phyloP scores from a whole-genome alignment of 2,329 filamentous ascomycete genomes.

The Aspergillus neotritici region DNA sequence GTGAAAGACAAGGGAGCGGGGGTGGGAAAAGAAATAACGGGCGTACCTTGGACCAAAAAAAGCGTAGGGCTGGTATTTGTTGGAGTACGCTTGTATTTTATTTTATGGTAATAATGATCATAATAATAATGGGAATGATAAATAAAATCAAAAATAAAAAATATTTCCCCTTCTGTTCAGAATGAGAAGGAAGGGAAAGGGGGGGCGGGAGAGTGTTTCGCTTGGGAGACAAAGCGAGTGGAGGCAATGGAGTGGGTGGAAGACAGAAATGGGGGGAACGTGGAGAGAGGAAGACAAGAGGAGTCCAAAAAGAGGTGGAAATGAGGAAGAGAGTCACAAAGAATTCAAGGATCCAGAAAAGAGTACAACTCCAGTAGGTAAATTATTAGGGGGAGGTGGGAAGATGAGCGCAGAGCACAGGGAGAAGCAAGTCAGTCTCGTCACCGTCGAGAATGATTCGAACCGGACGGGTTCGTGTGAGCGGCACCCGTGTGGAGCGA shows the following conservation, averaged over 20 bases:
- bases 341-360: conserved; percentile 6
- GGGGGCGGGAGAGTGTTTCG: conserved; percentile 2
- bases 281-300: conserved; percentile 17
- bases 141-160: conserved; percentile 1
- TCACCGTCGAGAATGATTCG: background rate
- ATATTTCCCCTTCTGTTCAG: conserved; percentile 4
- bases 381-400: conserved; percentile 13
- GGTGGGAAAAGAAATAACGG: conserved; percentile 13
- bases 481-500: background rate
- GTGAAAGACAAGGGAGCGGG: conserved; percentile 14
- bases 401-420: conserved; percentile 14
- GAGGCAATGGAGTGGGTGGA: conserved; percentile 20
- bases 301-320: conserved; percentile 11
- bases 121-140: conserved; percentile 3
- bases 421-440: conserved; percentile 15
- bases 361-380: conserved; percentile 13
- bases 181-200: conserved; percentile 9
- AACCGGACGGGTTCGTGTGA: background rate
- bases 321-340: conserved; percentile 5
- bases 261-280: conserved; percentile 21
- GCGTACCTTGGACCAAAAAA: conserved; percentile 21
- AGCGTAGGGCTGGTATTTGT: conserved; percentile 16
- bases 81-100: conserved; percentile 17
- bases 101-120: conserved; percentile 5
- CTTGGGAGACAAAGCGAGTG: conserved; percentile 20